Evolutionary conservation across 148 eudicot genomes (phyloP).

Genomic region (Amaranthus palmeri): DNA sequence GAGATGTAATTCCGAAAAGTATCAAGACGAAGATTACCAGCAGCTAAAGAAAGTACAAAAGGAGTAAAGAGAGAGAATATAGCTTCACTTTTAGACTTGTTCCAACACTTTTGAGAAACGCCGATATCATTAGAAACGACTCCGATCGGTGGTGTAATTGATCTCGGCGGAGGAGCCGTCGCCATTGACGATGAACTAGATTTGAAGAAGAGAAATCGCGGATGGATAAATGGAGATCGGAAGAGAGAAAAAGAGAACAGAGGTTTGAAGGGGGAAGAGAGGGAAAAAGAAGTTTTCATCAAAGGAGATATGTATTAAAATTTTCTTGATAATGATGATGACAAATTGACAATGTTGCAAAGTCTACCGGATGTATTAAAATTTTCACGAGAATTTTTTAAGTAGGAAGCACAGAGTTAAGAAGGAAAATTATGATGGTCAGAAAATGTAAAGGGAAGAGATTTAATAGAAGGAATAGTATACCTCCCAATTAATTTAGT

Average conservation of each 20-base stretch:
- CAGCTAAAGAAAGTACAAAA: slow-evolving; percentile 64
- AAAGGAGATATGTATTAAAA: too few species aligned
- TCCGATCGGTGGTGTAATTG: slow-evolving; percentile 31
- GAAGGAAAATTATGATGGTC: background rate
- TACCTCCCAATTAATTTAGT: too few species aligned
- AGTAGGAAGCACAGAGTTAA: slow-evolving; percentile 12
- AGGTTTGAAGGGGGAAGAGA: background rate
- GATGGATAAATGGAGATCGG: background rate
- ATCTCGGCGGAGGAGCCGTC: slow-evolving; percentile 35
- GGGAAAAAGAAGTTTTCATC: too few species aligned
- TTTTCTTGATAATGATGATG: too few species aligned
- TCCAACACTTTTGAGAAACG: slow-evolving; percentile 56
- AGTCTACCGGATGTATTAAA: too few species aligned
- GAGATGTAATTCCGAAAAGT: slow-evolving; percentile 70
- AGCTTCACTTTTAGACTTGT: slow-evolving; percentile 45
- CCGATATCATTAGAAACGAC: slow-evolving; percentile 45
- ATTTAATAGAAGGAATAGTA: too few species aligned
- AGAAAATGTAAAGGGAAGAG: slow-evolving; percentile 1
- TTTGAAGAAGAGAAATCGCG: background rate
- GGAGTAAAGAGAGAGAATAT: slow-evolving; percentile 65
- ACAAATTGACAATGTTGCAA: too few species aligned
- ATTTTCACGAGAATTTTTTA: background rate
- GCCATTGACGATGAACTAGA: slow-evolving; percentile 21
- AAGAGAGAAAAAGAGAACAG: background rate
- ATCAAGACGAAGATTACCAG: slow-evolving; percentile 52